A percentile compares a stretch with the other conserved stretches of the same genome.
These are phyloP conservation scores for Nemophila menziesii DNA, from an alignment of 257 asterid species.

Conservation along the genomic window DNA sequence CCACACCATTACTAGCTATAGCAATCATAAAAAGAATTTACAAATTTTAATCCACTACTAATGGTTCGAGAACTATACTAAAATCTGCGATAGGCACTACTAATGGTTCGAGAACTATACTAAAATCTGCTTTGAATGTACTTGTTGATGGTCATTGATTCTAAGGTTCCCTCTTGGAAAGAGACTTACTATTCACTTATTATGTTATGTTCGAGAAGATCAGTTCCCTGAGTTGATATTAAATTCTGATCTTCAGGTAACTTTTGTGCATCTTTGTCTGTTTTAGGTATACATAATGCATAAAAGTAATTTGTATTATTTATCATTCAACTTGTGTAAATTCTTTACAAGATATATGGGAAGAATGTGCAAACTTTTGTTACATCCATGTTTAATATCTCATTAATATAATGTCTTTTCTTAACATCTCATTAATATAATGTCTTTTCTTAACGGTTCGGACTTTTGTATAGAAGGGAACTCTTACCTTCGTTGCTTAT, in stretches of 20 bases:
- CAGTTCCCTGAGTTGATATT: slow-evolving; percentile 44
- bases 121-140: slow-evolving; percentile 42
- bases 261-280: slow-evolving; percentile 4
- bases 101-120: slow-evolving; percentile 42
- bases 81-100: no score
- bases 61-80: no score
- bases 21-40: no score
- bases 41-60: no score
- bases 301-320: no score
- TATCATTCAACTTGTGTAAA: slow-evolving; percentile 4
- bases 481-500: no score
- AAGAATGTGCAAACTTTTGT: slow-evolving; percentile 45
- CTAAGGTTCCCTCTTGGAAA: slow-evolving; percentile 54
- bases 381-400: slow-evolving; percentile 76
- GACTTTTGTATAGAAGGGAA: no score
- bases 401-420: no score
- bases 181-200: slow-evolving; percentile 83
- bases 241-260: slow-evolving; percentile 64
- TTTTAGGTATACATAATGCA: no score
- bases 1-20: no score
- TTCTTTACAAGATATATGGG: slow-evolving; percentile 71
- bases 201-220: slow-evolving; percentile 70
- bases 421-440: no score
- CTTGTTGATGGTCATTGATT: slow-evolving; percentile 28
- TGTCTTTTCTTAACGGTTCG: no score